phyloP scores from a whole-genome alignment of 495 filamentous ascomycete species.

The Trichoderma erinaceum region DNA sequence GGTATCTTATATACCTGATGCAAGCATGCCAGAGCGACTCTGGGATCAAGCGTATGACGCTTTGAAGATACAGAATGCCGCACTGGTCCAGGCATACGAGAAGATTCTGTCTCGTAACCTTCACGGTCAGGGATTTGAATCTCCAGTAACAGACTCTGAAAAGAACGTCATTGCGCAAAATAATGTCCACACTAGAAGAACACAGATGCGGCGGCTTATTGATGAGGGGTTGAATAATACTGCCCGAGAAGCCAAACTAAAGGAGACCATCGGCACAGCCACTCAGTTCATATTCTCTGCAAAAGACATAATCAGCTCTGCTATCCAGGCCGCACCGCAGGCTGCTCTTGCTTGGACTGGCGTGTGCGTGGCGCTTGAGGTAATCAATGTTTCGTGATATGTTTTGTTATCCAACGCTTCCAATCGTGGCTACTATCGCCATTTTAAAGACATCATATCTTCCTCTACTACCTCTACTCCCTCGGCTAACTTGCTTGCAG shows the following conservation, averaged over 20 bases:
- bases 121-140: slow-evolving; percentile 9
- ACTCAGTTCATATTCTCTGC: slow-evolving; percentile 19
- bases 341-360: slow-evolving; percentile 25
- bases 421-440: background rate
- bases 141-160: slow-evolving; percentile 8
- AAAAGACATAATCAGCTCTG: slow-evolving; percentile 22
- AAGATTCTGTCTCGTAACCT: slow-evolving; percentile 21
- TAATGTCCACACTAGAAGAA: slow-evolving; percentile 20
- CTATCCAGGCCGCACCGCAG: slow-evolving; percentile 21
- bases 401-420: too few relatives aligned
- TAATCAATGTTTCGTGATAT: background rate
- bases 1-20: background rate
- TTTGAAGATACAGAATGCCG: slow-evolving; percentile 21
- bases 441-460: background rate
- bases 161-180: slow-evolving; percentile 15
- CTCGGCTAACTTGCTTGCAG: slow-evolving; percentile 13
- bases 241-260: slow-evolving; percentile 19
- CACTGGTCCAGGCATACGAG: slow-evolving; percentile 23
- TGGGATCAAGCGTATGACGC: slow-evolving; percentile 26
- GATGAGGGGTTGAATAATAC: slow-evolving; percentile 21
- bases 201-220: slow-evolving; percentile 22
- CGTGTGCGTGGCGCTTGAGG: slow-evolving; percentile 23
- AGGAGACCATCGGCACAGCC: slow-evolving; percentile 20
- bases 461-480: background rate
- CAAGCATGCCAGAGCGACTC: slow-evolving; percentile 5